Conservation (phyloP, 2,329 filamentous ascomycete species). For the Emmonsiellopsis sp. region DNA sequence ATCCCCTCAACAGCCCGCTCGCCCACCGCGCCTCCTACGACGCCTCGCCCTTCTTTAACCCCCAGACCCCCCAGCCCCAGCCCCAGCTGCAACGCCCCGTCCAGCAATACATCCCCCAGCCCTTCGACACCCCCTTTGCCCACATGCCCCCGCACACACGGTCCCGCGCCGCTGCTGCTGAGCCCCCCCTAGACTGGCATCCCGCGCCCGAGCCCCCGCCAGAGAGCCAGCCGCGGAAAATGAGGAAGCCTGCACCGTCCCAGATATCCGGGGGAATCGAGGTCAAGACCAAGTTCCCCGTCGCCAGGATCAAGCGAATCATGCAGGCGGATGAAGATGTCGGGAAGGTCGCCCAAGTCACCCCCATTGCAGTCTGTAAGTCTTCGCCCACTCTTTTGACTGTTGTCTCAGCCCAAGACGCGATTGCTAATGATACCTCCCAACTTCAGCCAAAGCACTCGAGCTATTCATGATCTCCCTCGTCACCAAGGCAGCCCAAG, state of each 20-base stretch:
- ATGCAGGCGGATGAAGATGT: slow-evolving; percentile 99
- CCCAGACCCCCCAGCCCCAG: slow-evolving; percentile 19
- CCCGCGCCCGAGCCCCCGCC: slow-evolving; percentile 6
- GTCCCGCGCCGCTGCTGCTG: slow-evolving; percentile 21
- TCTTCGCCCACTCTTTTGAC: slow-evolving; percentile 8
- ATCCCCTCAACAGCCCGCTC: slow-evolving; percentile 24
- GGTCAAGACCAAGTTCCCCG: slow-evolving; percentile 92
- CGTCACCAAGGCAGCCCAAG: slow-evolving; percentile 75
- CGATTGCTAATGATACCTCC: slow-evolving; percentile 10
- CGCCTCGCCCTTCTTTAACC: slow-evolving; percentile 36
- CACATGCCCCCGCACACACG: slow-evolving; percentile 37
- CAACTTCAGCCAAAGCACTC: slow-evolving; percentile 65
- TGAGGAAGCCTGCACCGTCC: background rate
- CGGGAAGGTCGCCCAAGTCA: slow-evolving; percentile 95
- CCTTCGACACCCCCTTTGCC: slow-evolving; percentile 14
- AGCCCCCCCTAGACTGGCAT: slow-evolving; percentile 15
- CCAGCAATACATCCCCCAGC: slow-evolving; percentile 29
- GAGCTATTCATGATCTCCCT: slow-evolving; percentile 97
- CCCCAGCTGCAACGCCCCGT: slow-evolving; percentile 16
- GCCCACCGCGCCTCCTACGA: slow-evolving; percentile 36
- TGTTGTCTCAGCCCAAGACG: slow-evolving; percentile 3
- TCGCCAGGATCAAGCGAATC: slow-evolving; percentile 94
- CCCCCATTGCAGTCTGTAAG: slow-evolving; percentile 79
- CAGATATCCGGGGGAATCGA: slow-evolving; percentile 48
- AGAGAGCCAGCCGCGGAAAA: slow-evolving; percentile 4